phyloP scores from a whole-genome alignment of 176 grass and related monocot genomes.

The Elaeis guineensis region DNA sequence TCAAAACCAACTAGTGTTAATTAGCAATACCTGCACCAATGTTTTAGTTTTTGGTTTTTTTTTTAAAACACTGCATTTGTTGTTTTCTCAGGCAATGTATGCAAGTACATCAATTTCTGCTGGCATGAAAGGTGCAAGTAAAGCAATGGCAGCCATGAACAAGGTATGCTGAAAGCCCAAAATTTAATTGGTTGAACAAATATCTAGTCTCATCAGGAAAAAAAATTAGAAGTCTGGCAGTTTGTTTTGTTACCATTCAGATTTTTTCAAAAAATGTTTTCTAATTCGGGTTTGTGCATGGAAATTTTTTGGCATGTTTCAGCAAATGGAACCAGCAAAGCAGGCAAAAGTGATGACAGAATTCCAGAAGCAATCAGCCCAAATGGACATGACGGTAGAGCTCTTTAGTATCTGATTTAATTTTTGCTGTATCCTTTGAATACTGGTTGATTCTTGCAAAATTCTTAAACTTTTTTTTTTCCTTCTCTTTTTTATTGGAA shows the following conservation, averaged over 20 bases:
- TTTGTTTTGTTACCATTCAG: no score
- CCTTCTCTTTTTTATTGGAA: no score
- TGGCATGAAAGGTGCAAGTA: conserved; percentile 99
- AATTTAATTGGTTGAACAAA: conserved; percentile 1
- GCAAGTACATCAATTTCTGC: conserved; percentile 96
- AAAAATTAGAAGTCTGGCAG: no score
- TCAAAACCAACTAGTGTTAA: no score
- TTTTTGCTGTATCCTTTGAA: background rate
- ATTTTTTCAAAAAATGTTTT: no score
- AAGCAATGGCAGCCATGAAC: conserved; percentile 99
- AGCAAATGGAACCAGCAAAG: conserved; percentile 97
- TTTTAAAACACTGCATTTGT: background rate
- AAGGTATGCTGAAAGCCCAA: conserved; percentile 49
- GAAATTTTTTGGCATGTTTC: conserved; percentile 20
- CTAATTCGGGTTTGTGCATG: no score
- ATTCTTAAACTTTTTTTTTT: no score
- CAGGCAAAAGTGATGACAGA: conserved; percentile 90
- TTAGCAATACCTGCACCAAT: no score
- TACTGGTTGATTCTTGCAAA: no score
- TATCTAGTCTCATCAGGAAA: background rate
- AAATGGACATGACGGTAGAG: conserved; percentile 98
- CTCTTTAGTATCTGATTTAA: background rate
- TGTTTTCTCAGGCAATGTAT: conserved; percentile 68
- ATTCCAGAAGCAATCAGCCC: conserved; percentile 94
- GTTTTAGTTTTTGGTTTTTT: no score